Evolutionary conservation across 2,329 filamentous ascomycete genomes (phyloP), one percentile per base, ranked within the genome.

Genomic region (Arthrobotrys entomopaga): DNA sequence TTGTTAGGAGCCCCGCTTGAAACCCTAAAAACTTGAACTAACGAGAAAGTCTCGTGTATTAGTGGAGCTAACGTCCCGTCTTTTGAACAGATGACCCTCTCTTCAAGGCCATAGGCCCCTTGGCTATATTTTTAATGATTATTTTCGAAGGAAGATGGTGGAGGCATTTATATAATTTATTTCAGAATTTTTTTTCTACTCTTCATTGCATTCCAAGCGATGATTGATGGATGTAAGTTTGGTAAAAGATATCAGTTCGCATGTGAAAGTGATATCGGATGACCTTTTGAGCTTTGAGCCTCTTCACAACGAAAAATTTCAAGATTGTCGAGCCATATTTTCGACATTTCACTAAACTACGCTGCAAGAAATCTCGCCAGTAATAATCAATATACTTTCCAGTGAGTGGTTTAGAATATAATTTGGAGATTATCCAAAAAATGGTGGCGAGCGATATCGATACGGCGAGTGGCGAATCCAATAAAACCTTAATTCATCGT

Each of bases 61-160:
- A 50, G 24, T n/a, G 24, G 8, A 38, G 15, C 16, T 54, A 16
- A 46, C n/a, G 24, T 54, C 20, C 60, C 50, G 50, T 38, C n/a
- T 29, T 43, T 56, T 46, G 49, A 22, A 48, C 60, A 65, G 49
- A 65, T 65, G 60, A 65, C 60, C 29, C 13, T 29, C n/a, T 20
- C 20, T 24, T 46, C 42, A 46, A 7, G 42, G 42, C 42, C 11
- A 10, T 10, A 3, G 29, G 29, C 7, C 29, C 29, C 29, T 43
- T 34, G 19, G 15, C 1, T n/a, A 46, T 59, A 16, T n/a, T n/a
- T 24, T 20, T 43, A 22, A 20, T 38, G 8, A 42, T 24, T n/a
- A 2, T 46, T 40, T 65, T 65, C 24, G 8, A 8, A 29, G 50
- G 29, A 34, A 56, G 60, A 54, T 64, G 60, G 60, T 56, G 60